Evolutionary conservation across 2,329 filamentous ascomycete genomes (phyloP), one percentile per base, ranked within the genome.

Genomic region (Monosporascus sp.): DNA sequence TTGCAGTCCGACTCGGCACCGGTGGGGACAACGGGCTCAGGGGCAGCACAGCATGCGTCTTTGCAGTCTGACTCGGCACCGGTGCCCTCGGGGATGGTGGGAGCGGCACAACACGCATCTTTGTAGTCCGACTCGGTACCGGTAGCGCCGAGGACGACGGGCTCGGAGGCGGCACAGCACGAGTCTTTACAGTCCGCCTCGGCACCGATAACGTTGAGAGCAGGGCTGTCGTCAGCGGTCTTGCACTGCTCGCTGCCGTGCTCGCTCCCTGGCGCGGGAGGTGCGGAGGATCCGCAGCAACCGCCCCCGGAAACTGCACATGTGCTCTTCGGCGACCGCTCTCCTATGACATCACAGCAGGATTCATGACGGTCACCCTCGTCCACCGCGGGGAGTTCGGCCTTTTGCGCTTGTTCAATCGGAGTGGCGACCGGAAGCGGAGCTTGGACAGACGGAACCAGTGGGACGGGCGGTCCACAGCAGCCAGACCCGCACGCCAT

Each of bases 81-180:
- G 26, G 22, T 50, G 11, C 37, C 46, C 7, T 53, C 52, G 34
- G 14, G 11, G 7, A 26, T 16, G 16, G 11, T 11, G 7, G 24
- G 11, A n/a, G 48, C 11, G n/a, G 43, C 54, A 49, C 58, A 59
- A 52, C 56, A 60, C 9, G 36, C 27, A 43, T 58, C 54, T 26
- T 58, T 50, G 50, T 56, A 56, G 20, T 20, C 20, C 27, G 27
- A 31, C 31, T 11, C 31, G 31, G 31, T 34, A 34, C 31, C 40
- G 16, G 36, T 36, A 2, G 50, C 27, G 14, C 26, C 24, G 2
- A 24, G 3, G 43, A 9, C 24, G 14, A 27, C 22, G 3, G 45
- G n/a, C 20, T 58, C 36, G 11, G 46, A 16, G 36, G 37, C 7
- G n/a, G 53, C 53, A 27, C 55, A 60, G 49, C 59, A 60, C 4